Conservation (phyloP, 768 basidiomycete genomes). For the Clitopilus passeckerianus region DNA sequence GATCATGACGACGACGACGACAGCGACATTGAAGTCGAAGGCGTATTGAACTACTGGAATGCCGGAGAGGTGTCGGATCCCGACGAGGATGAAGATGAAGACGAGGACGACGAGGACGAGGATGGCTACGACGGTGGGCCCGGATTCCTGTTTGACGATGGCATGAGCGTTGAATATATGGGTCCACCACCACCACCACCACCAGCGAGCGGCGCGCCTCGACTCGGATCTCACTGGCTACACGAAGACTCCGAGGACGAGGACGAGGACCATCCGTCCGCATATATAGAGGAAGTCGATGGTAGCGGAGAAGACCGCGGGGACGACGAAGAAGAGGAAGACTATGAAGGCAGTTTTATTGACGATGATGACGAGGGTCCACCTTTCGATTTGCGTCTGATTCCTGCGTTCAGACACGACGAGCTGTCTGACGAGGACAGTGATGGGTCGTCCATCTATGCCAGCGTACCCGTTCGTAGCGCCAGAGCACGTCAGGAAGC, state of each 20-base stretch:
- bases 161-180: background rate
- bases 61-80: background rate
- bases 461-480: background rate
- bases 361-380: background rate
- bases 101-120: background rate
- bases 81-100: background rate
- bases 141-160: background rate
- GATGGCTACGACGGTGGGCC: background rate
- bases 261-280: background rate
- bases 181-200: background rate
- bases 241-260: background rate
- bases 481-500: no score
- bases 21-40: background rate
- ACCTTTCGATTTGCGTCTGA: background rate
- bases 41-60: no score
- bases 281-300: background rate
- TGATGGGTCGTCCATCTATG: background rate
- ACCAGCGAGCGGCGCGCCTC: background rate
- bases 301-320: background rate
- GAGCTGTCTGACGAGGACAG: constrained; percentile 1
- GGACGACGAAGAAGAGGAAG: constrained; percentile 8
- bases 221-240: background rate
- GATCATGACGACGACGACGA: background rate
- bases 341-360: constrained; percentile 4
- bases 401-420: background rate